phyloP scores from a whole-genome alignment of 75 land plant genomes.

The Picea sitchensis region DNA sequence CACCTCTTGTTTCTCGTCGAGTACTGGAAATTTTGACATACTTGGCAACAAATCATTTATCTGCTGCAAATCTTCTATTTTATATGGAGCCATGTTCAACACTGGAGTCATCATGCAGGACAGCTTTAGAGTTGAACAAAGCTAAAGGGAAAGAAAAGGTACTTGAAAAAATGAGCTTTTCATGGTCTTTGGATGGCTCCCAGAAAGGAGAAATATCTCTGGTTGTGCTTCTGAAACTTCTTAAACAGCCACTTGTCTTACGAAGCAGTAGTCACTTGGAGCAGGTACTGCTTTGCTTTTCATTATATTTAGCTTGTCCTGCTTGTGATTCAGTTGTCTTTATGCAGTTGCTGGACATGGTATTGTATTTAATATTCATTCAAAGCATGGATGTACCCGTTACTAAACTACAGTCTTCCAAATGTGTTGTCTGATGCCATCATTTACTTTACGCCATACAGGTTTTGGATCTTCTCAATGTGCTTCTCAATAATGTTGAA shows the following conservation, averaged over 20 bases:
- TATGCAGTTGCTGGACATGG: no score
- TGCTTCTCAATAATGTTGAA: slow-evolving; percentile 62
- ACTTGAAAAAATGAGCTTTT: slow-evolving; percentile 12
- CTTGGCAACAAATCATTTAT: slow-evolving; percentile 32
- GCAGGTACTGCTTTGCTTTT: slow-evolving; percentile 18
- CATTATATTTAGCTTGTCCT: no score
- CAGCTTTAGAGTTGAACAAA: slow-evolving; percentile 8
- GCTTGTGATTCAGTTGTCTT: no score
- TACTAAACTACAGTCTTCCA: no score
- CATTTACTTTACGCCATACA: slow-evolving; percentile 15
- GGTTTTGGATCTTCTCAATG: slow-evolving; percentile 82
- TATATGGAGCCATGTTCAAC: slow-evolving; percentile 16
- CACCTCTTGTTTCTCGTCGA: slow-evolving; percentile 45
- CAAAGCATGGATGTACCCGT: no score
- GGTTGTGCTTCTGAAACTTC: slow-evolving; percentile 28
- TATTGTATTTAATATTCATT: no score
- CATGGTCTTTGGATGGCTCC: not conserved
- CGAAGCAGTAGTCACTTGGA: slow-evolving; percentile 46
- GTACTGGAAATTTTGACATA: slow-evolving; percentile 38
- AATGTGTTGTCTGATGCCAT: no score
- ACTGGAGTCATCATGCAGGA: slow-evolving; percentile 4
- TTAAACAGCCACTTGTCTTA: slow-evolving; percentile 38
- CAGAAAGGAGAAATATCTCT: slow-evolving; percentile 28
- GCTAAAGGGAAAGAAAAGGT: slow-evolving; percentile 46
- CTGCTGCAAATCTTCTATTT: slow-evolving; percentile 25